Percentiles rank a stretch among this genome's conserved stretches.
Conservation (phyloP, 352 stramenopile genomes). For the Phytophthora ohioensis region DNA sequence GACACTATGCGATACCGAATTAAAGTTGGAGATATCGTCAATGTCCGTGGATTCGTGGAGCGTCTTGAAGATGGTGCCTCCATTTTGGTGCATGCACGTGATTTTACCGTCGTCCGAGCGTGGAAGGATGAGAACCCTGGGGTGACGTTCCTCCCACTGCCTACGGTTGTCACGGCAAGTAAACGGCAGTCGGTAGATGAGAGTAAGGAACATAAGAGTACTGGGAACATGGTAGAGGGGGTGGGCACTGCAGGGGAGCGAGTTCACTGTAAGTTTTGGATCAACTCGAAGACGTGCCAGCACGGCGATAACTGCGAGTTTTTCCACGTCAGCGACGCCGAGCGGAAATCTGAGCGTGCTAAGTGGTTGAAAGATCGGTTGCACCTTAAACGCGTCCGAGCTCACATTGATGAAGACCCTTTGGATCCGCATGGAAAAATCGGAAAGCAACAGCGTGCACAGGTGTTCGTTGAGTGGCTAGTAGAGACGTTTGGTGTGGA, state of each 20-base stretch:
- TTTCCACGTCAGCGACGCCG: conserved; percentile 55
- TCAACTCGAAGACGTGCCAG: conserved; percentile 82
- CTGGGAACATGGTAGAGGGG: not conserved
- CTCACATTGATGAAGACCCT: conserved; percentile 66
- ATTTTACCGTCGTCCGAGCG: conserved; percentile 44
- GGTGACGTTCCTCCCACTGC: conserved; percentile 65
- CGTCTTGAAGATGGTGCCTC: conserved; percentile 22
- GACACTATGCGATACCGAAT: conserved; percentile 68
- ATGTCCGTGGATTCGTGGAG: conserved; percentile 70
- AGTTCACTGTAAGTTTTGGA: conserved; percentile 84
- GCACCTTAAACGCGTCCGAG: conserved; percentile 64
- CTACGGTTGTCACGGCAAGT: conserved; percentile 43
- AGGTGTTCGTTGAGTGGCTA: conserved; percentile 83
- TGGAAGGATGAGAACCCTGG: conserved; percentile 70
- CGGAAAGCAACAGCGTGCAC: conserved; percentile 73
- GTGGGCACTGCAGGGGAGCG: conserved; percentile 8
- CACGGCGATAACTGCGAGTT: conserved; percentile 73
- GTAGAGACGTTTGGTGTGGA: conserved; percentile 68
- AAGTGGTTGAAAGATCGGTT: conserved; percentile 73
- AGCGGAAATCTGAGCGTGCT: conserved; percentile 59
- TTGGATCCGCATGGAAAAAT: conserved; percentile 77
- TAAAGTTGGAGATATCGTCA: conserved; percentile 77
- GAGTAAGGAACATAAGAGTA: not conserved
- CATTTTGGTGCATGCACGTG: conserved; percentile 57
- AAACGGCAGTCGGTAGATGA: conserved; percentile 19